Conservation (phyloP, 73 alveolate genomes). For the Uronychia setigera region DNA sequence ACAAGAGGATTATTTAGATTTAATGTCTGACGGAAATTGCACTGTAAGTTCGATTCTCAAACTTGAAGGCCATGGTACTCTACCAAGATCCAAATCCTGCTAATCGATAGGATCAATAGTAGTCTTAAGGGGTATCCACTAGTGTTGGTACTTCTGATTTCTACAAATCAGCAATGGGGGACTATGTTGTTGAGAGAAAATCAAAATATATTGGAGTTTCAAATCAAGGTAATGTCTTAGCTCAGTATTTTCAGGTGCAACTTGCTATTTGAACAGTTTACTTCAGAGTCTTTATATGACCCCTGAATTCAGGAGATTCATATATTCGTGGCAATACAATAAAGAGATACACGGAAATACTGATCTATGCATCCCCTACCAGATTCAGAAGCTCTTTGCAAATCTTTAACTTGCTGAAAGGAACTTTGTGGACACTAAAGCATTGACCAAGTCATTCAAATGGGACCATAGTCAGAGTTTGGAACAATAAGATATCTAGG, state of each 20-base stretch:
- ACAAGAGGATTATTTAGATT: too few relatives aligned
- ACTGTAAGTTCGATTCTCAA: too few relatives aligned
- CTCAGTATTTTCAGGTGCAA: constrained; percentile 68
- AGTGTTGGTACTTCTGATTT: too few relatives aligned
- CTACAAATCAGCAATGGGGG: too few relatives aligned
- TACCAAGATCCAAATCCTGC: too few relatives aligned
- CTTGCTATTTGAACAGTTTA: constrained; percentile 95
- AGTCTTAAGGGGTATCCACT: too few relatives aligned
- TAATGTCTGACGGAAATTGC: too few relatives aligned
- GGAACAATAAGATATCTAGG: constrained; percentile 81
- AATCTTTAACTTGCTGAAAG: constrained; percentile 51
- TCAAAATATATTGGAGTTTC: constrained; percentile 86
- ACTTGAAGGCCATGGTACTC: too few relatives aligned
- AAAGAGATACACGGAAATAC: constrained; percentile 55
- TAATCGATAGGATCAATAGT: too few relatives aligned
- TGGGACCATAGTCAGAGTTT: constrained; percentile 69
- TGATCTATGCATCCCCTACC: constrained; percentile 73
- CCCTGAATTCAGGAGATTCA: constrained; percentile 92
- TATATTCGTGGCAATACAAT: constrained; percentile 67
- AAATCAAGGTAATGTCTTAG: constrained; percentile 59
- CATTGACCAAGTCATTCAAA: constrained; percentile 71
- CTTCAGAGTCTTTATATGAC: constrained; percentile 94
- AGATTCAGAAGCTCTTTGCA: constrained; percentile 72
- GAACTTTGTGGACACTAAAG: constrained; percentile 68
- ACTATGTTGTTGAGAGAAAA: constrained; percentile 30